Percentiles rank a stretch among this genome's conserved stretches.
phyloP scores from a whole-genome alignment of 2,329 filamentous ascomycete genomes.

The Ambrosiella beaveri region DNA sequence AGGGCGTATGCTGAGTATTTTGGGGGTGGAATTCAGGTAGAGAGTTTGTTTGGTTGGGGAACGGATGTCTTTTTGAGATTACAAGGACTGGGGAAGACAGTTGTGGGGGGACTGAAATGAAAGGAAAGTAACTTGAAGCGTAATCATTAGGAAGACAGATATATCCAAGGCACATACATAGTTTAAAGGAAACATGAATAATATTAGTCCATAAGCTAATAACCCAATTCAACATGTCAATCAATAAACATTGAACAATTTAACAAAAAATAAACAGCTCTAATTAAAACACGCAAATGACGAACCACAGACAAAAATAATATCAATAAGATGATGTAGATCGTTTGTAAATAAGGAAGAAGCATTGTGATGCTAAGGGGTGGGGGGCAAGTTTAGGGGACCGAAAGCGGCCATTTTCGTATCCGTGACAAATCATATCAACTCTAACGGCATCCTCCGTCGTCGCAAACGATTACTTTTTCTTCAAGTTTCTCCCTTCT shows the following conservation, averaged over 20 bases:
- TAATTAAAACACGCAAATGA: slow-evolving; percentile 1
- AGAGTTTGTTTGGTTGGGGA: slow-evolving; percentile 89
- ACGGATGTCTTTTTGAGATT: slow-evolving; percentile 51
- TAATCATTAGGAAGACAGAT: no score
- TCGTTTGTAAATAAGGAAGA: neutral
- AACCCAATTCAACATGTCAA: neutral
- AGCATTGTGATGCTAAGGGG: neutral
- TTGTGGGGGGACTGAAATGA: slow-evolving; percentile 13
- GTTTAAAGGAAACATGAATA: slow-evolving; percentile 15
- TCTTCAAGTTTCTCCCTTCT: neutral
- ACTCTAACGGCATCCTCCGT: neutral
- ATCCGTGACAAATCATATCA: neutral
- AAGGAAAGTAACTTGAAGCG: no score
- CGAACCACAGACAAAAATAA: slow-evolving; percentile 1
- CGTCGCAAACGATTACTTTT: neutral
- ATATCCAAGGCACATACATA: no score
- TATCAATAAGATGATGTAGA: neutral
- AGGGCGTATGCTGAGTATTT: slow-evolving; percentile 97
- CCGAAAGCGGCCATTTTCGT: slow-evolving; percentile 1
- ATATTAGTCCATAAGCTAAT: neutral
- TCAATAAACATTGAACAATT: neutral
- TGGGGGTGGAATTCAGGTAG: slow-evolving; percentile 84
- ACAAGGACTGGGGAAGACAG: slow-evolving; percentile 42
- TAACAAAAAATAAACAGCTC: neutral
- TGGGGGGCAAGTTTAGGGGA: neutral